Evolutionary conservation across 345 rosid genomes (phyloP), one percentile per base, ranked within the genome.

Genomic region (Toxicodendron radicans): DNA sequence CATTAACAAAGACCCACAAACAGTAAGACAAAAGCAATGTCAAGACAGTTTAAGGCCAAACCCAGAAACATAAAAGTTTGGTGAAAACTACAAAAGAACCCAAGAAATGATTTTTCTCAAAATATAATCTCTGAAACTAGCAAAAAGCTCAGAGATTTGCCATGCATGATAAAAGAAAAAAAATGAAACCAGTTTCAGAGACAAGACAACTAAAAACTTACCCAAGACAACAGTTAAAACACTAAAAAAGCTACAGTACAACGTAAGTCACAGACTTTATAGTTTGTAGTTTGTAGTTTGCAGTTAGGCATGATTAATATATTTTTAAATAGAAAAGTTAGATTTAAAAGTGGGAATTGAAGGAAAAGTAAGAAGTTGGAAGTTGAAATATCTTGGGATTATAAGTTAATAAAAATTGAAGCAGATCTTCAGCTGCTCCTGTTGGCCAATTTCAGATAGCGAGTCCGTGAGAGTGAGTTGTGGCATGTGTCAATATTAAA

Each of bases 11-110:
- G 63, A 58, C 82, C 70, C 77, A 78, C 79, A 83, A 80, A 75
- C 83, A 74, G 79, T 80, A 70, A 10, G 70, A 78, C 49, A 75
- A 54, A 82, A 82, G 83, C 83, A 82, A 84, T 66, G 73, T 71
- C 72, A 24, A 64, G 74, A 38, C 2, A 56, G 45, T 60, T 70
- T 35, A 33, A 17, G 16, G 24, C 17, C 62, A 38, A 79, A 62
- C 68, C 69, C 74, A 77, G 71, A 78, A 71, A 48, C 58, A 71
- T 41, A 48, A 3, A 72, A 76, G 74, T 76, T 71, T 46, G 71
- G 74, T 68, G 77, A 45, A 70, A 38, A 38, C 10, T 38, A 38
- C 8, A 38, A 35, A 74, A 45, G 16, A 79, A 63, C 66, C 69
- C 72, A 64, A 32, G 52, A 7, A 35, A 52, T 30, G 30, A 51